These are phyloP conservation scores for Rhodotorula sphaerocarpa DNA, from an alignment of 768 basidiomycete genomes.

Conservation along the genomic window DNA sequence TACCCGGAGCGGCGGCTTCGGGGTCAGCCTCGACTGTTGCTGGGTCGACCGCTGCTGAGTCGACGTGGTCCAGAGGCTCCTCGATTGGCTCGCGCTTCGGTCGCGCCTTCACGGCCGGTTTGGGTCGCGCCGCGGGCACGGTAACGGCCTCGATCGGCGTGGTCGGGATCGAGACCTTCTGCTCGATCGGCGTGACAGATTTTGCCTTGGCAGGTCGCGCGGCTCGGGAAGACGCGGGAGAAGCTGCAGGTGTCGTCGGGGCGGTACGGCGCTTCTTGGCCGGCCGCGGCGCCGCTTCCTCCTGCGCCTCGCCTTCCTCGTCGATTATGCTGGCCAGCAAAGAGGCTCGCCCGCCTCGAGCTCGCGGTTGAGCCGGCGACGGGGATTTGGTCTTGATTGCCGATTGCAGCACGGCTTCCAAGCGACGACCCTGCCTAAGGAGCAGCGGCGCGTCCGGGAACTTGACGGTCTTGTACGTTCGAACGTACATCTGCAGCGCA, in stretches of 20 bases:
- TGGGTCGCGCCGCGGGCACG: too few relatives aligned
- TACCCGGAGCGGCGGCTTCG: not conserved
- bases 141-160: too few relatives aligned
- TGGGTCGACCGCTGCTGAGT: not conserved
- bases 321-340: not conserved
- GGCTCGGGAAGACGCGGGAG: not conserved
- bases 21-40: too few relatives aligned
- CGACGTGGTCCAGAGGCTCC: not conserved
- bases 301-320: not conserved
- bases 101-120: too few relatives aligned
- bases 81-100: too few relatives aligned
- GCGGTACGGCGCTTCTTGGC: constrained; percentile 7
- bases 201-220: not conserved
- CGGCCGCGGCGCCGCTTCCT: not conserved
- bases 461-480: constrained; percentile 68
- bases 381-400: constrained; percentile 18
- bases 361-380: constrained; percentile 12
- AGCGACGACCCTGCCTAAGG: constrained; percentile 75
- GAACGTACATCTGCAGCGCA: constrained; percentile 77
- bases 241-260: not conserved
- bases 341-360: not conserved
- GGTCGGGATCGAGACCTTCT: not conserved
- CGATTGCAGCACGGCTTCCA: constrained; percentile 50
- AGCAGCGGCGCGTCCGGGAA: constrained; percentile 66
- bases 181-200: not conserved